These are phyloP conservation scores for Zopfia rhizophila DNA, from an alignment of 2,329 filamentous ascomycete species.

Conservation along the genomic window DNA sequence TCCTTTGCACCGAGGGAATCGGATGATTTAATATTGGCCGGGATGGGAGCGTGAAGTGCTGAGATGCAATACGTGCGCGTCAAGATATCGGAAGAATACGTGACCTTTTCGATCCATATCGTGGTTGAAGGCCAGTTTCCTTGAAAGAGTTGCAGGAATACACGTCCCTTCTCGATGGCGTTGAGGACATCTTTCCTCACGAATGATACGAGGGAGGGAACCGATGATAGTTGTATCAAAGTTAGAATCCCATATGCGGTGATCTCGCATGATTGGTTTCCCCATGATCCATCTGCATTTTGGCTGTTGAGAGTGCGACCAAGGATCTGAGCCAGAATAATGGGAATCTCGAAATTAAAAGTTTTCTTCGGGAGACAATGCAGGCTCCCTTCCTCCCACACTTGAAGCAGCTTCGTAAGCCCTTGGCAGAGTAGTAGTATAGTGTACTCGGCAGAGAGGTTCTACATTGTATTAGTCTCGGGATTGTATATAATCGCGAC, in stretches of 20 bases:
- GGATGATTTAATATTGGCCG: no score
- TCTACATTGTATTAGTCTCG: no score
- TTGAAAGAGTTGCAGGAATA: no score
- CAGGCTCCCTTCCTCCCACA: conserved; percentile 6
- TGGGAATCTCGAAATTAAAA: background rate
- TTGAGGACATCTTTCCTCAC: no score
- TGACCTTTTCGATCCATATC: conserved; percentile 37
- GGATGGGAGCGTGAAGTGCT: background rate
- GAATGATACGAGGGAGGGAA: no score
- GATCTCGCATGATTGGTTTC: no score
- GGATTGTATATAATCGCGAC: no score
- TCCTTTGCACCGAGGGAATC: no score
- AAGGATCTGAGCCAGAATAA: conserved; percentile 7
- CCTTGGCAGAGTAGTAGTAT: conserved; percentile 18
- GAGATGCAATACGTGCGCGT: conserved; percentile 31
- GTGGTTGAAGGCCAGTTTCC: no score
- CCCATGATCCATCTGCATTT: conserved; percentile 20
- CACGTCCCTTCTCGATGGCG: no score
- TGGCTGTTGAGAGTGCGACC: conserved; percentile 6
- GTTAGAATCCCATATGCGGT: no score
- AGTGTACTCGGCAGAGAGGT: conserved; percentile 18
- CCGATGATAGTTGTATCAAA: no score
- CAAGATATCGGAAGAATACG: conserved; percentile 12
- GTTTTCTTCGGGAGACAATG: background rate
- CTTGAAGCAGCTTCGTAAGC: conserved; percentile 3